Evolutionary conservation across 1,139 yeast species (phyloP).

Genomic region (Candida sp.): DNA sequence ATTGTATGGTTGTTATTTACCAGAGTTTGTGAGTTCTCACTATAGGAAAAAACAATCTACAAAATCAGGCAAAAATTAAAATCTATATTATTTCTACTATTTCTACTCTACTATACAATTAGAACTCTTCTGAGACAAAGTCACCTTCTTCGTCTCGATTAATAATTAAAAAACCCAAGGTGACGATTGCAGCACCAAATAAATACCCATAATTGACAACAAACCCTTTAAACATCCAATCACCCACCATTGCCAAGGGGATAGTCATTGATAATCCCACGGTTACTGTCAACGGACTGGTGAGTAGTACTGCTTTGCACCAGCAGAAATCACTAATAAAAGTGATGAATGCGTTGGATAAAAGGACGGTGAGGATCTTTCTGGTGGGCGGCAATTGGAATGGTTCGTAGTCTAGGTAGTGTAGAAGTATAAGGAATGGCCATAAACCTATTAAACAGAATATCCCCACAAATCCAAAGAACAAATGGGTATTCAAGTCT

Average conservation of each 20-base stretch:
- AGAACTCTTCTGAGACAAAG: slow-evolving; percentile 20
- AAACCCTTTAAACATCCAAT: slow-evolving; percentile 68
- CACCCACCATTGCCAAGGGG: slow-evolving; percentile 93
- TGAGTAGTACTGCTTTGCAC: slow-evolving; percentile 92
- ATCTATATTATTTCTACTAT: not conserved
- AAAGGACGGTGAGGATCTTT: slow-evolving; percentile 51
- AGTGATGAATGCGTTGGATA: slow-evolving; percentile 70
- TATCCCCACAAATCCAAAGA: slow-evolving; percentile 93
- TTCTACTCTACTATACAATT: not conserved
- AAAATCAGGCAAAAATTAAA: not conserved
- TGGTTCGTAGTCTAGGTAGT: slow-evolving; percentile 59
- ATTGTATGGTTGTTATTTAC: not conserved
- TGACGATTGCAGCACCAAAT: slow-evolving; percentile 76
- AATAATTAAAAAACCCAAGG: slow-evolving; percentile 78
- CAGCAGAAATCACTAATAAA: slow-evolving; percentile 89
- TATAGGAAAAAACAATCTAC: no score
- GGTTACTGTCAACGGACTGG: slow-evolving; percentile 93
- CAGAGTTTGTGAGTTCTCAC: no score
- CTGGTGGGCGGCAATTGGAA: slow-evolving; percentile 65
- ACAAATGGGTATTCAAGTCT: slow-evolving; percentile 75
- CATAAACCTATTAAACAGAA: slow-evolving; percentile 74
- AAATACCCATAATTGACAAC: slow-evolving; percentile 59
- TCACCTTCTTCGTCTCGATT: slow-evolving; percentile 74
- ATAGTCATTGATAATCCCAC: slow-evolving; percentile 92
- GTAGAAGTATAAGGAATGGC: slow-evolving; percentile 73